Evolutionary conservation across 495 filamentous ascomycete genomes (phyloP).

Genomic region (Neurospora intermedia): DNA sequence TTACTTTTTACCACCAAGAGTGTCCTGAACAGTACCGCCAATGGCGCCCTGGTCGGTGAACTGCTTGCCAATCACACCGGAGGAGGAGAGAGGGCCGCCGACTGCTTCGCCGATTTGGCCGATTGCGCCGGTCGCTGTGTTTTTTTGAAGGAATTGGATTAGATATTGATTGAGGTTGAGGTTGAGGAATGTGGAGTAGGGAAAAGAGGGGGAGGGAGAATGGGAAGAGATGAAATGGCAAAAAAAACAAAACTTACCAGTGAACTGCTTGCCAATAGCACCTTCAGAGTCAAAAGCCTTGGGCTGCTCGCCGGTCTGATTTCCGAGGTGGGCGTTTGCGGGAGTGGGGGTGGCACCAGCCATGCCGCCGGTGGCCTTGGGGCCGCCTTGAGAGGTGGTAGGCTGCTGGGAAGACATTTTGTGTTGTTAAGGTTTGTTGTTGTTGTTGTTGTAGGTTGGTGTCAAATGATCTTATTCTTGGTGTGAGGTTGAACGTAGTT

Average conservation of each 20-base stretch:
- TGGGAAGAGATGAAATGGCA: too few relatives aligned
- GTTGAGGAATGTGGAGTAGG: too few relatives aligned
- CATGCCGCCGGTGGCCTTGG: conserved; percentile 15
- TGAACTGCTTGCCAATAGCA: conserved; percentile 29
- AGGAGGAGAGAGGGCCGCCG: conserved; percentile 42
- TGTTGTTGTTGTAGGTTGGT: not conserved
- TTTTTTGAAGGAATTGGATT: not conserved
- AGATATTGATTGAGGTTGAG: too few relatives aligned
- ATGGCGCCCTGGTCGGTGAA: conserved; percentile 38
- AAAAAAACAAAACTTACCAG: conserved; percentile 9
- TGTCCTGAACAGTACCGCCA: conserved; percentile 33
- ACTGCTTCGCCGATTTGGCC: conserved; percentile 40
- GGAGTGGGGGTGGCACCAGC: conserved; percentile 8
- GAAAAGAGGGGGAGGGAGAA: not conserved
- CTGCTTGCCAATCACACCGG: conserved; percentile 38
- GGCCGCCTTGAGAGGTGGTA: conserved; percentile 9
- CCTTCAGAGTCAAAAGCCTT: conserved; percentile 25
- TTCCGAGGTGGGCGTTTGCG: conserved; percentile 11
- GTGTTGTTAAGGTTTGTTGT: not conserved
- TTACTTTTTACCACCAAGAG: conserved; percentile 17
- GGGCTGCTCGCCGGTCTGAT: conserved; percentile 6
- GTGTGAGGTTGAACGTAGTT: not conserved
- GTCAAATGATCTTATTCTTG: not conserved
- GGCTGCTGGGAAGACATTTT: conserved; percentile 1
- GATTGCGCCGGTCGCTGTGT: conserved; percentile 39